Base-by-base conservation (phyloP, 106 monocot species). In the Allium fistulosum region DNA sequence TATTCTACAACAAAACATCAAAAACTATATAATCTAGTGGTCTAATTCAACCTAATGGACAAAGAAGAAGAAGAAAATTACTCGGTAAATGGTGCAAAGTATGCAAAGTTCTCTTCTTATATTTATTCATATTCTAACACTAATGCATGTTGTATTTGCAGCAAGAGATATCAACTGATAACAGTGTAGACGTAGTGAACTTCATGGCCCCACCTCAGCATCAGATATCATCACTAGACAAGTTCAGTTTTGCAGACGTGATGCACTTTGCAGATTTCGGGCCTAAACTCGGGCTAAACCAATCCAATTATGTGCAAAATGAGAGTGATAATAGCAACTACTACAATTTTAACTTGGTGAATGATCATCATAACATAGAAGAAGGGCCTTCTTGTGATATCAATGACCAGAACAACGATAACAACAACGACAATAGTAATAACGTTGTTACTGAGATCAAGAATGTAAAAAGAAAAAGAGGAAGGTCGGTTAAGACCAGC, bases 181-280 rank as follows among this genome's bases (percentile, higher is more conserved):
- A 26, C 57, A 57, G 85, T 56, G 28, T 66, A 11, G 88, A 84
- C 72, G 79, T 84, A 81, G 88, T 80, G 59, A 81, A 88, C 74
- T 88, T 76, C 71, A 82, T 84, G 81, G 66, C 84, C n/a, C 59
- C 68, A 0, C 15, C 63, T 5, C 67, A 79, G 10, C 69, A 52
- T 66, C 16, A 59, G 0, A 69, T 58, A 65, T 15, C 69, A 13
- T 80, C 85, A 16, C 60, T 79, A 17, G 82, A 85, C 83, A 73
- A 70, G 66, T 69, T 84, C 13, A 87, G 79, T 81, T 91, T 91
- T 63, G 79, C 87, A 0, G 90, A 94, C 28, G 90, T 94, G 45
- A 85, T 94, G 83, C 90, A 90, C 48, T 90, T 94, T 66, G 82
- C 90, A 2, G 94, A 94, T 71, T 82, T 87, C 45, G 84, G 87